Evolutionary conservation across 1,139 yeast species (phyloP).

Genomic region (Suhomyces wounanorum): DNA sequence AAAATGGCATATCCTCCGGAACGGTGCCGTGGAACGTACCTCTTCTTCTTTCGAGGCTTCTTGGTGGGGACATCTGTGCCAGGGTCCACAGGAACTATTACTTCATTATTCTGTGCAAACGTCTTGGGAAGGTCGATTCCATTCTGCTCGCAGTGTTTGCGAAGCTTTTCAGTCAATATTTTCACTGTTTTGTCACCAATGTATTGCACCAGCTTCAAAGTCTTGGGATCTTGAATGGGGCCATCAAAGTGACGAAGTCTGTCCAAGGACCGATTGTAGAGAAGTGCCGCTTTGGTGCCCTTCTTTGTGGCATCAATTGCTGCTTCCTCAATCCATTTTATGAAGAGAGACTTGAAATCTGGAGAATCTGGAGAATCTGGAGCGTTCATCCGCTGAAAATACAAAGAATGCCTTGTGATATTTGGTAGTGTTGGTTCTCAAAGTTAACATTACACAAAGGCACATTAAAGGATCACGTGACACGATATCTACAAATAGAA

Average conservation of each 20-base stretch:
- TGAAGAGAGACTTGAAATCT: slow-evolving; percentile 39
- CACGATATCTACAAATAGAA: background rate
- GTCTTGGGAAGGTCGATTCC: slow-evolving; percentile 42
- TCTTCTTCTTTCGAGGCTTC: slow-evolving; percentile 34
- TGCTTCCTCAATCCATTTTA: slow-evolving; percentile 55
- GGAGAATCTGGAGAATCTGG: background rate
- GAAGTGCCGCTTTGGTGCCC: slow-evolving; percentile 45
- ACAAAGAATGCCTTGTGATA: background rate
- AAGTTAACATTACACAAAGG: background rate
- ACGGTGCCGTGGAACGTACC: slow-evolving; percentile 73
- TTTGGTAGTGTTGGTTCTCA: background rate
- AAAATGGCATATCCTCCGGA: slow-evolving; percentile 90
- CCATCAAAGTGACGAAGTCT: slow-evolving; percentile 44
- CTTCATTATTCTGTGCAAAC: slow-evolving; percentile 23
- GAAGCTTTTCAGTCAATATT: slow-evolving; percentile 42
- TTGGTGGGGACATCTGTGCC: background rate
- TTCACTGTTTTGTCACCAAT: slow-evolving; percentile 66
- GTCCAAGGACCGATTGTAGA: slow-evolving; percentile 52
- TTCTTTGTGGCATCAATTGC: slow-evolving; percentile 42
- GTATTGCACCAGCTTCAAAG: slow-evolving; percentile 52
- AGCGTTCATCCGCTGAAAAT: slow-evolving; percentile 4
- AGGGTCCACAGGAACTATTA: slow-evolving; percentile 9
- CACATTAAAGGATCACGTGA: background rate
- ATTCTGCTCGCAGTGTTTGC: slow-evolving; percentile 48
- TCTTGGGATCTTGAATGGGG: slow-evolving; percentile 50